Evolutionary conservation across 2,329 filamentous ascomycete genomes (phyloP).

Genomic region (Calonectria pseudoturangicola): DNA sequence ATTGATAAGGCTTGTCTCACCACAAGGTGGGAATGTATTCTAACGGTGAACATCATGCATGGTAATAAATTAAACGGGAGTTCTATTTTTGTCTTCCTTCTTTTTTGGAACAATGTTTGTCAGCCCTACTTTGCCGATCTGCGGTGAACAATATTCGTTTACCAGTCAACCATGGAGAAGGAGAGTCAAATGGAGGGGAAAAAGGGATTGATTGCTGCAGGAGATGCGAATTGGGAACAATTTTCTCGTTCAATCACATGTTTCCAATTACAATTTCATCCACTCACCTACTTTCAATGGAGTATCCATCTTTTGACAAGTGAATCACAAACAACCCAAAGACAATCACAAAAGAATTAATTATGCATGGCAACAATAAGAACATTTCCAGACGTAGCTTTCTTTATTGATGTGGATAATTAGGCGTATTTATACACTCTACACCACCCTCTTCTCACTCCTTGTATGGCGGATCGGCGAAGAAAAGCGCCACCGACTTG

Average conservation of each 20-base stretch:
- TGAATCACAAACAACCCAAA: neutral
- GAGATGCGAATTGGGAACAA: neutral
- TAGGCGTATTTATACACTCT: conserved; percentile 25
- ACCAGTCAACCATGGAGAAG: neutral
- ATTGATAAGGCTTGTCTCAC: conserved; percentile 23
- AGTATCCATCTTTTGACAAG: neutral
- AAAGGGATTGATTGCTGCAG: too few species aligned
- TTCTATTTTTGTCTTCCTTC: conserved; percentile 23
- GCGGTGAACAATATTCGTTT: conserved; percentile 1
- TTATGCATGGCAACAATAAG: neutral
- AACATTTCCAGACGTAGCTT: conserved; percentile 6
- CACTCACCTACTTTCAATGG: neutral
- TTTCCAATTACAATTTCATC: conserved; percentile 12
- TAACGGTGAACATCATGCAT: conserved; percentile 24
- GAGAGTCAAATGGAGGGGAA: conserved; percentile 9
- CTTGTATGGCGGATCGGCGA: neutral
- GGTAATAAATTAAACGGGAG: conserved; percentile 21
- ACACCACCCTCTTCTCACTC: neutral
- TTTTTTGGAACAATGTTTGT: neutral
- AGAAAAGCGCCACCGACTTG: neutral
- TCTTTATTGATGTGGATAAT: conserved; percentile 23
- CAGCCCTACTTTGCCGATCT: neutral
- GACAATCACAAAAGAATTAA: neutral
- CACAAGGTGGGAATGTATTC: conserved; percentile 24
- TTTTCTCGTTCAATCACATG: neutral